Conservation (phyloP, 2,329 filamentous ascomycete genomes). For the Fusarium sp. region DNA sequence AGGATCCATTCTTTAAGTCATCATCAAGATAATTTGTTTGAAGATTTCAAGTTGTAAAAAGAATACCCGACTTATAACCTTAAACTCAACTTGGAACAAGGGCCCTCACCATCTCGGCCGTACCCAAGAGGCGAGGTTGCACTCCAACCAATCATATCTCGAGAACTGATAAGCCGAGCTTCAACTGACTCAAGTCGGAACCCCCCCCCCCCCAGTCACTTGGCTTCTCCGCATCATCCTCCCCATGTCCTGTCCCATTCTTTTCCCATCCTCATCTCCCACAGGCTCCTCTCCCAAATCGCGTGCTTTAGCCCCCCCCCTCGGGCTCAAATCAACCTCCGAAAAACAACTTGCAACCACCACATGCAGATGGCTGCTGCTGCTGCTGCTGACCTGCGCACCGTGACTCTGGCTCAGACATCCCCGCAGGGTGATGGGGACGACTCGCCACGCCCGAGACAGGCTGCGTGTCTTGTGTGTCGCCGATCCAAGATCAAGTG, state of each 20-base stretch:
- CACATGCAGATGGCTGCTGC: constrained; percentile 22
- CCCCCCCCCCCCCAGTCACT: constrained; percentile 7
- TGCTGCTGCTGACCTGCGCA: constrained; percentile 18
- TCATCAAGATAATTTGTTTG: neutral
- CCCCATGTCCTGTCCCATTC: neutral
- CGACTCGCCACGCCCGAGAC: constrained; percentile 47
- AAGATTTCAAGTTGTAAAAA: neutral
- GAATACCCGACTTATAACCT: neutral
- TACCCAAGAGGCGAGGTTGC: constrained; percentile 18
- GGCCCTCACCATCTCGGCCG: neutral
- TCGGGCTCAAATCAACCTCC: constrained; percentile 36
- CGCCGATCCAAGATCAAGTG: constrained; percentile 77
- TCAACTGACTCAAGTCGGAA: neutral
- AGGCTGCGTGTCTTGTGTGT: constrained; percentile 73
- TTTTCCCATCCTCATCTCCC: constrained; percentile 8
- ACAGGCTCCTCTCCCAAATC: constrained; percentile 6
- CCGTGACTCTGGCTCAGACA: constrained; percentile 22
- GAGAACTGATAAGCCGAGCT: neutral
- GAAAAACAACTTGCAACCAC: neutral
- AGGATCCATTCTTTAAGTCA: neutral
- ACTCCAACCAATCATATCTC: constrained; percentile 24
- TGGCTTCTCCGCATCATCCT: constrained; percentile 22
- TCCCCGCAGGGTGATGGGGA: constrained; percentile 38
- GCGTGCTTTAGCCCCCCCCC: constrained; percentile 10
- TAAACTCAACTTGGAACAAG: neutral